Evolutionary conservation across 2,329 filamentous ascomycete species (phyloP).

Genomic region (Fusarium subtropicale): DNA sequence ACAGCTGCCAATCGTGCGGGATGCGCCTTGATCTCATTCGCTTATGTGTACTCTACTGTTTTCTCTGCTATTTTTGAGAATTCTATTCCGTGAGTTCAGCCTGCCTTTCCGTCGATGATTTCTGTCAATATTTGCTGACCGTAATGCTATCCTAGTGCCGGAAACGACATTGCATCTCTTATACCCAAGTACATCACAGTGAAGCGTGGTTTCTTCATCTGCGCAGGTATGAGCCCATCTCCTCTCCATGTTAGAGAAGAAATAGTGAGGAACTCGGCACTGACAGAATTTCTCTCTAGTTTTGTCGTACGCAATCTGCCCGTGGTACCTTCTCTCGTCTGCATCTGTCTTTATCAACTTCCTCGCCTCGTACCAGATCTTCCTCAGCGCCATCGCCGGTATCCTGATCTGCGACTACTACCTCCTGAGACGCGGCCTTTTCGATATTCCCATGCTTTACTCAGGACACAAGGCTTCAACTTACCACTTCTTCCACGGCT

Average conservation of each 20-base stretch:
- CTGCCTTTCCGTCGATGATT: fast-evolving
- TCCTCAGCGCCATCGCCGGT: slow-evolving; percentile 16
- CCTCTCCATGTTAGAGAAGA: fast-evolving
- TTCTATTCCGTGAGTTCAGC: slow-evolving; percentile 3
- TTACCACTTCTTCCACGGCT: slow-evolving; percentile 17
- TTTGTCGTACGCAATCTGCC: slow-evolving; percentile 11
- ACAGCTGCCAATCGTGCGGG: slow-evolving; percentile 11
- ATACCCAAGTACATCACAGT: slow-evolving; percentile 21
- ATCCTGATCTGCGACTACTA: slow-evolving; percentile 23
- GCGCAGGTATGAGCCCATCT: not conserved
- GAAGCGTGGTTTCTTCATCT: slow-evolving; percentile 20
- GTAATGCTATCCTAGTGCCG: not conserved
- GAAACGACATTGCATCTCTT: slow-evolving; percentile 17
- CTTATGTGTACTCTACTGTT: slow-evolving; percentile 5
- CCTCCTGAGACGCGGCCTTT: not conserved
- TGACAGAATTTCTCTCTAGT: not conserved
- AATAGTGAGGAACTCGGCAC: fast-evolving
- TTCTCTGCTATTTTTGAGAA: slow-evolving; percentile 21
- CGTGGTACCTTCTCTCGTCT: slow-evolving; percentile 10
- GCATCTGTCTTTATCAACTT: slow-evolving; percentile 21
- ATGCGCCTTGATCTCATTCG: slow-evolving; percentile 10
- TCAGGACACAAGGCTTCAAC: not conserved
- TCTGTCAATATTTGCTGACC: not conserved
- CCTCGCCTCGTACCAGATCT: slow-evolving; percentile 20
- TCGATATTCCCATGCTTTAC: slow-evolving; percentile 14